Base-by-base conservation (phyloP, 345 rosid genomes). In the Odontarrhena argentea region DNA sequence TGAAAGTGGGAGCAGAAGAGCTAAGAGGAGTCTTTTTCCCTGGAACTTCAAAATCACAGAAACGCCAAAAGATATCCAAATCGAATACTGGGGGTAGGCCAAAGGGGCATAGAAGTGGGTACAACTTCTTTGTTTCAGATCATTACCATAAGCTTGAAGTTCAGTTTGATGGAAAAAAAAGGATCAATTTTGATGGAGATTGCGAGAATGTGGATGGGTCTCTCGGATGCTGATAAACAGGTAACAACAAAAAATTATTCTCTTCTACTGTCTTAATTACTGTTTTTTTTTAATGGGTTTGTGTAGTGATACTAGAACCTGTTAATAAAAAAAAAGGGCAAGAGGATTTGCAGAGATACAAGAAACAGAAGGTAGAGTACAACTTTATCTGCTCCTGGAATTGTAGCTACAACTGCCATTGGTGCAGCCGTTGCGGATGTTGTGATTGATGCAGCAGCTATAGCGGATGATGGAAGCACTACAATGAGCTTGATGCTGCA, bases 1-100 rank as follows among this genome's bases (percentile, higher is more conserved):
- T 87, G 62, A 73, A 71, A 65, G 9, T 83, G 69, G 92, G 89
- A 32, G 40, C 86, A 58, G 63, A 78, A 38, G 76, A 82, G 71
- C 78, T 89, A 13, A 83, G 76, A 75, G 95, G 96, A 60, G 87
- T 89, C 44, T 36, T 89, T 8, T 89, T 83, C 67, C 92, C 81
- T 60, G 67, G 47, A 5, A 7, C 74, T 32, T 57, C 58, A 65
- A 51, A 74, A 32, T 52, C 77, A 6, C 8, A 36, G 49, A 32
- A 32, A 26, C 34, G 15, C 60, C 43, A 70, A 32, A 70, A 61
- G 55, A 59, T 10, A 13, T 9, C 62, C 7, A 61, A 34, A 51
- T 3, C 45, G 26, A 12, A 58, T 68, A 18, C 10, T 4, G 8
- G 3, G 14, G 57, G 8, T 67, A 22, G 25, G 18, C 75, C 77